Evolutionary conservation across 1,139 yeast genomes (phyloP).

Genomic region (Meyerozyma smithsonii): DNA sequence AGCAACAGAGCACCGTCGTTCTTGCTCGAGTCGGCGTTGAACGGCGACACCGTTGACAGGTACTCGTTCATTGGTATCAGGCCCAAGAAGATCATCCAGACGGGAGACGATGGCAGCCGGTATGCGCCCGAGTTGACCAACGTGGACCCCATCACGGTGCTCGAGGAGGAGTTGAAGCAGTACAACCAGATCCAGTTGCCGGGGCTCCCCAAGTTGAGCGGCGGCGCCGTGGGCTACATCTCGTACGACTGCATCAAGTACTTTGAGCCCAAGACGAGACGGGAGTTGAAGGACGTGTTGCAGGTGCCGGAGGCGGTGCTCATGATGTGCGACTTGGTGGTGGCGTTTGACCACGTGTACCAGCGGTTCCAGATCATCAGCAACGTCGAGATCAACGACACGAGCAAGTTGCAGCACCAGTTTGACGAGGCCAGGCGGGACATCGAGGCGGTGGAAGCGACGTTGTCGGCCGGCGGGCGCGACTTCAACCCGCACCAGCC

Average conservation of each 20-base stretch:
- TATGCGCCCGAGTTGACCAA: conserved; percentile 32
- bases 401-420: conserved; percentile 38
- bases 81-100: conserved; percentile 75
- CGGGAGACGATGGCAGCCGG: conserved; percentile 50
- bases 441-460: conserved; percentile 53
- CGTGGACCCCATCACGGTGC: conserved; percentile 71
- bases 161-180: conserved; percentile 66
- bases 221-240: conserved; percentile 95
- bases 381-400: conserved; percentile 55
- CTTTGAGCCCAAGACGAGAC: conserved; percentile 85
- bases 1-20: conserved; percentile 62
- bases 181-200: conserved; percentile 71
- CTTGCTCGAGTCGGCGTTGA: conserved; percentile 80
- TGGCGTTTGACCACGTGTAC: conserved; percentile 91
- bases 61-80: conserved; percentile 85
- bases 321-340: conserved; percentile 85
- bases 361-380: conserved; percentile 88
- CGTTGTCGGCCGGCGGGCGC: conserved; percentile 39
- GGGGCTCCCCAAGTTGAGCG: conserved; percentile 79
- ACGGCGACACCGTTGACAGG: conserved; percentile 85
- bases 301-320: conserved; percentile 85
- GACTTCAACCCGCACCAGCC: conserved; percentile 53
- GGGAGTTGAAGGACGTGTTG: conserved; percentile 71
- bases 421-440: conserved; percentile 53
- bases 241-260: conserved; percentile 95